Base-by-base conservation (phyloP, 148 eudicot genomes). In the Dianthus caryophyllus region DNA sequence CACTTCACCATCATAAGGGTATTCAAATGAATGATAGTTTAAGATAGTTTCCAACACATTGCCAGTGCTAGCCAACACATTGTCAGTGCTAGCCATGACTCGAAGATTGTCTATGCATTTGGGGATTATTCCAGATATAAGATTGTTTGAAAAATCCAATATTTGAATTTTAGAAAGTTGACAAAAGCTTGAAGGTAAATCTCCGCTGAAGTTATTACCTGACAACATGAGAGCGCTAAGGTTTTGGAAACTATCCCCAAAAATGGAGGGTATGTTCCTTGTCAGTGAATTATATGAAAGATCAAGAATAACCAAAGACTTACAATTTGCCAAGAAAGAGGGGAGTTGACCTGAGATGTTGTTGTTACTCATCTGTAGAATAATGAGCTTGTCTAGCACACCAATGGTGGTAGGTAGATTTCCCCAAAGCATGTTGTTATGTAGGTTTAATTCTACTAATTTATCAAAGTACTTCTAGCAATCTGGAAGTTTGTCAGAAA, bases 401-500 rank as follows among this genome's bases (percentile, higher is more conserved):
- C 64, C 64, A 0, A 74, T 52, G 12, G 77, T 44, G 5, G 38
- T 11, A 17, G 77, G 64, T 54, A 74, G 52, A 33, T 16, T 46
- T 4, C 73, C 73, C 20, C 44, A 21, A 21, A 68, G 43, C 4
- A 4, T 21, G 26, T 74, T 68, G 38, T 53, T 54, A 1, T 43
- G 56, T 11, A 74, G 15, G 9, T 24, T 8, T 0, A 74, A 36
- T 18, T 1, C 2, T 1, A 2, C 0, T 53, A 75, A 55, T 33
- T 62, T 10, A 22, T 74, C 49, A 4, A 63, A 69, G 25, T 62
- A 21, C 48, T 11, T 30, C 78, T 64, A 75, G 36, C 61, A 70
- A 51, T 70, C 27, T 15, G 62, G 71, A 57, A 69, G 61, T 20
- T 75, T 24, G 16, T 57, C 62, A 0, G 61, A 56, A 6, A 75